Base-by-base conservation (phyloP, 345 rosid species). In the Citrus sinensis region DNA sequence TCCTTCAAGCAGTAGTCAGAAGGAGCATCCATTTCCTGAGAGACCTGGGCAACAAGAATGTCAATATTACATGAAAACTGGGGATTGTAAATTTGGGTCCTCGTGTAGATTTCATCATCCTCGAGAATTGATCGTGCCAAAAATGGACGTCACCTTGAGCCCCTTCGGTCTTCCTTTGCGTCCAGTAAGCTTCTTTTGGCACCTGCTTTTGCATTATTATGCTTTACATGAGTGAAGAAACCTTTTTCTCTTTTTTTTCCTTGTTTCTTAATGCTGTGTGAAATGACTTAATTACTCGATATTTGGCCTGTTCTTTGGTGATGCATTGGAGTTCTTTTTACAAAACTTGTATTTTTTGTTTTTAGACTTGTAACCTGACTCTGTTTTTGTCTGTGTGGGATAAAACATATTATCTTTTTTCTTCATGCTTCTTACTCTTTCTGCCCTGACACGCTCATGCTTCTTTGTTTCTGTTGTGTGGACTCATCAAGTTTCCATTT, bases 51-150 rank as follows among this genome's bases (percentile, higher is more conserved):
- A 94, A 64, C 97, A 92, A 3, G 97, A 94, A 71, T 94, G 99
- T 85, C 98, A 86, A 74, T 86, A 89, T 86, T 96, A 86, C 87
- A 70, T 92, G 89, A 96, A 87, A 86, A 96, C 95, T 6, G 95
- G 98, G 27, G 92, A 92, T 22, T 96, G 99, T 87, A 94, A 86
- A 87, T 94, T 84, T 34, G 95, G 97, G 78, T 86, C 94, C 40
- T 89, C 92, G 0, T 94, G 99, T 88, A 92, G 84, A 90, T 96
- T 86, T 82, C 98, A 96, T 87, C 99, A 96, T 80, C 99, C 98
- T 14, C 88, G 83, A 17, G 94, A 90, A 71, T 78, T 82, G 77
- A 70, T 81, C 35, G 81, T 85, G 7, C 86, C 89, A 42, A 89
- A 86, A 79, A 67, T 86, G 46, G 85, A 88, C 76, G 78, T 84